A percentile compares a stretch with the other conserved stretches of the same genome.
phyloP scores from a whole-genome alignment of 495 filamentous ascomycete species.

The Daldinia bambusicola region DNA sequence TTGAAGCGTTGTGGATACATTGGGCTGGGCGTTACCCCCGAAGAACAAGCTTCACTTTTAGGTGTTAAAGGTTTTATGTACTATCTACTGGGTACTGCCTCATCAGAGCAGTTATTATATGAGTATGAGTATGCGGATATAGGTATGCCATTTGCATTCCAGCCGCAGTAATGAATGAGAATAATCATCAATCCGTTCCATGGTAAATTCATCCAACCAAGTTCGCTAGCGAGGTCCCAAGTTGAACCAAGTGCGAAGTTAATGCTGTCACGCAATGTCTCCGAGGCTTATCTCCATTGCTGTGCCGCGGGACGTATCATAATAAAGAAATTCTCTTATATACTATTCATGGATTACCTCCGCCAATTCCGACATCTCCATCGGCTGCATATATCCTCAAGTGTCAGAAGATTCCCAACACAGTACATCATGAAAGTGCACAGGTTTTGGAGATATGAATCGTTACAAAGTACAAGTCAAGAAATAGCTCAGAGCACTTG shows the following conservation, averaged over 20 bases:
- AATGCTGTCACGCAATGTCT: not conserved
- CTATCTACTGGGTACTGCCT: not conserved
- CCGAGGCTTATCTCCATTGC: not conserved
- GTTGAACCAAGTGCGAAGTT: too few species aligned
- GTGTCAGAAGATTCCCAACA: too few species aligned
- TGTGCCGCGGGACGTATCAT: too few species aligned
- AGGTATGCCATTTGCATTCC: not conserved
- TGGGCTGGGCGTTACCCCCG: not conserved
- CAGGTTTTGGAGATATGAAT: slow-evolving; percentile 5
- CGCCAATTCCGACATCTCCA: slow-evolving; percentile 4
- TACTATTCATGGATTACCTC: not conserved
- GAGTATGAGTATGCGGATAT: not conserved
- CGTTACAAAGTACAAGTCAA: not conserved
- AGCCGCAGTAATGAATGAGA: not conserved
- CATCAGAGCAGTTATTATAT: not conserved
- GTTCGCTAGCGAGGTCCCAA: too few species aligned
- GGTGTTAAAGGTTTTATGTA: not conserved
- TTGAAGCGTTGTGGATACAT: slow-evolving; percentile 6
- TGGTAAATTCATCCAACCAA: too few species aligned
- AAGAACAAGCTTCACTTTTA: not conserved
- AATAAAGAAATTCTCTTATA: too few species aligned
- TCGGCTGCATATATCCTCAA: not conserved
- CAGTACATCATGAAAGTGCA: too few species aligned
- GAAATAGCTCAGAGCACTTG: not conserved
- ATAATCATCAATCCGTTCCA: not conserved